phyloP scores from a whole-genome alignment of 1,284 basidiomycete genomes.

The Vanrija pseudolonga region DNA sequence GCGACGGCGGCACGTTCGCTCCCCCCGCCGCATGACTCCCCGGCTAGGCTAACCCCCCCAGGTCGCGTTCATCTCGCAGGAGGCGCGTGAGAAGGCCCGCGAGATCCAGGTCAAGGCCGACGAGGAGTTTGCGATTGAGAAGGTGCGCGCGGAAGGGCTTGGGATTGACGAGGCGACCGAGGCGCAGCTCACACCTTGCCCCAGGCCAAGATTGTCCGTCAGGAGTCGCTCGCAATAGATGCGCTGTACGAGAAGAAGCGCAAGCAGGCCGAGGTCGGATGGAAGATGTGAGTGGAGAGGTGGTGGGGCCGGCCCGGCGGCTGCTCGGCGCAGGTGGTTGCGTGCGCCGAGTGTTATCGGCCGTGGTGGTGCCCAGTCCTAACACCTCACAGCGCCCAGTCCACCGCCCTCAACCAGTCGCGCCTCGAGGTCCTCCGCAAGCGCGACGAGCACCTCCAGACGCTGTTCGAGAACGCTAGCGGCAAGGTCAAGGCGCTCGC shows the following conservation, averaged over 20 bases:
- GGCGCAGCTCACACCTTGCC: not conserved
- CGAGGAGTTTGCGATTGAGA: conserved; percentile 95
- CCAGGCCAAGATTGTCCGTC: conserved; percentile 91
- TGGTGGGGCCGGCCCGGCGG: too few relatives aligned
- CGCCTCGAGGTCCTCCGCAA: conserved; percentile 85
- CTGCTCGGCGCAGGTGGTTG: too few relatives aligned
- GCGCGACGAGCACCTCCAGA: conserved; percentile 87
- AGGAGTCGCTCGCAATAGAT: conserved; percentile 88
- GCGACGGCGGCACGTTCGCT: conserved; percentile 8
- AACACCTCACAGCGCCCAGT: conserved; percentile 68
- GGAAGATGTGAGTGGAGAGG: conserved; percentile 75
- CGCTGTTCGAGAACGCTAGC: conserved; percentile 76
- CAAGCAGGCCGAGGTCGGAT: conserved; percentile 83
- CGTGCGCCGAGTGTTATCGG: too few relatives aligned
- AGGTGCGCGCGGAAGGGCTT: conserved; percentile 62
- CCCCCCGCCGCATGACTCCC: not conserved
- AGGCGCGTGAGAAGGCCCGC: conserved; percentile 92
- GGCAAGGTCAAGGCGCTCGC: conserved; percentile 63
- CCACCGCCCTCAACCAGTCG: conserved; percentile 93
- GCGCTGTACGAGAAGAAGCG: conserved; percentile 88
- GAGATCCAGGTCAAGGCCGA: conserved; percentile 95
- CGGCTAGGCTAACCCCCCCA: conserved; percentile 40
- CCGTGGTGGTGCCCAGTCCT: not conserved
- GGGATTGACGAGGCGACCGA: not conserved
- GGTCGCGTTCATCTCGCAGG: conserved; percentile 96